Evolutionary conservation across 768 basidiomycete genomes (phyloP).

Genomic region (Crepidotus variabilis): DNA sequence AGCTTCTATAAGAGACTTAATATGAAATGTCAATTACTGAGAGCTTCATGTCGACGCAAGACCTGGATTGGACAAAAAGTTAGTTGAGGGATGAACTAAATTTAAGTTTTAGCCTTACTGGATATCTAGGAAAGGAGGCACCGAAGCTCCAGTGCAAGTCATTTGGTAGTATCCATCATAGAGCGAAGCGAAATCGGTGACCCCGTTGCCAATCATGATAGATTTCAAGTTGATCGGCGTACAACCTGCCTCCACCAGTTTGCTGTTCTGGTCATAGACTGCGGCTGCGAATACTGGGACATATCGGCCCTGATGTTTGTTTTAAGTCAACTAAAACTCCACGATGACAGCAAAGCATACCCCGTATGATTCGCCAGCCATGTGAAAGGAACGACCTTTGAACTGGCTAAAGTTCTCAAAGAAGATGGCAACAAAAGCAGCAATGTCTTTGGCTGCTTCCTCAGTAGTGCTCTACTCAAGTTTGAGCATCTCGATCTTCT

Average conservation of each 20-base stretch:
- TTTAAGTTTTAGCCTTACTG: too few relatives aligned
- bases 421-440: conserved; percentile 68
- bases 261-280: conserved; percentile 68
- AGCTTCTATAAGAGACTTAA: conserved; percentile 35
- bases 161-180: background rate
- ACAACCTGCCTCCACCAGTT: conserved; percentile 48
- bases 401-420: conserved; percentile 72
- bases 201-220: conserved; percentile 46
- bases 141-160: conserved; percentile 63
- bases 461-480: conserved; percentile 51
- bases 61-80: too few relatives aligned
- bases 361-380: conserved; percentile 76
- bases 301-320: conserved; percentile 52
- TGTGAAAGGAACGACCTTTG: conserved; percentile 62
- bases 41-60: conserved; percentile 42
- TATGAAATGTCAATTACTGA: conserved; percentile 13
- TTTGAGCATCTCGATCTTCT: background rate
- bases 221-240: conserved; percentile 62
- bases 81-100: too few relatives aligned
- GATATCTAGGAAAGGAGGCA: conserved; percentile 40
- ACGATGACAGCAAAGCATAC: conserved; percentile 32
- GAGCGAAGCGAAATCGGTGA: background rate
- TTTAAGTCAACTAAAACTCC: background rate
- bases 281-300: conserved; percentile 74
- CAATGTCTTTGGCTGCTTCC: conserved; percentile 67